Conservation (phyloP, 2,329 filamentous ascomycete genomes). For the Exophiala spinifera region DNA sequence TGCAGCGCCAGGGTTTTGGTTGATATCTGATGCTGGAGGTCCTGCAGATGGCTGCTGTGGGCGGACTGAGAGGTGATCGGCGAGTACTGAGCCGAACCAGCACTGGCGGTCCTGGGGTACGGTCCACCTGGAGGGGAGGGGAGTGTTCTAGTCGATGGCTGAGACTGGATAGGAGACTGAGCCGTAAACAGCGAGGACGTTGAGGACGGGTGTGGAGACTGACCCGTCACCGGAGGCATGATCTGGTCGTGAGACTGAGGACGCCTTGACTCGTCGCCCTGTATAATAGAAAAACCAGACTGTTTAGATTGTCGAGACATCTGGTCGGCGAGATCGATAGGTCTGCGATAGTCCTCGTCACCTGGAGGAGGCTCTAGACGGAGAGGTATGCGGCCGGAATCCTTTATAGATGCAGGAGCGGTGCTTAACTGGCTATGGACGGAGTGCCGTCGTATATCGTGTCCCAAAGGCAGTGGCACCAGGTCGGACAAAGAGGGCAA, state of each 20-base stretch:
- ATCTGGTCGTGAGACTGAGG: conserved; percentile 18
- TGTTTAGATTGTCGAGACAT: conserved; percentile 29
- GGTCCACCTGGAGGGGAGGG: conserved; percentile 29
- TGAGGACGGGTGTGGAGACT: conserved; percentile 24
- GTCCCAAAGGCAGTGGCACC: conserved; percentile 15
- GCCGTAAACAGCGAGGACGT: conserved; percentile 17
- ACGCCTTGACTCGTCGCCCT: conserved; percentile 20
- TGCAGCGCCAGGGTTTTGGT: conserved; percentile 53
- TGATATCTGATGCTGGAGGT: conserved; percentile 54
- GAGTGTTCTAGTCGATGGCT: conserved; percentile 24
- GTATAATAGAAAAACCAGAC: conserved; percentile 23
- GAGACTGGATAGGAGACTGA: conserved; percentile 24
- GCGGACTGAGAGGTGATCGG: conserved; percentile 29
- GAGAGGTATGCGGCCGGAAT: conserved; percentile 14
- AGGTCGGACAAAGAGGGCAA: conserved; percentile 22
- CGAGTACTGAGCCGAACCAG: conserved; percentile 14
- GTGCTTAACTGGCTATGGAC: conserved; percentile 10
- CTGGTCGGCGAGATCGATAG: conserved; percentile 11
- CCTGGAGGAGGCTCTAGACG: conserved; percentile 15
- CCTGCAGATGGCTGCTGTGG: conserved; percentile 43
- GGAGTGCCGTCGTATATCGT: conserved; percentile 15
- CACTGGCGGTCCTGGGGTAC: conserved; percentile 17
- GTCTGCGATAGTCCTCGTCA: conserved; percentile 17
- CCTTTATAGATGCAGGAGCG: conserved; percentile 17
- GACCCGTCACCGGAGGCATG: conserved; percentile 4